Base-by-base conservation (phyloP, 2,329 filamentous ascomycete genomes). In the Penicillium thymicola region DNA sequence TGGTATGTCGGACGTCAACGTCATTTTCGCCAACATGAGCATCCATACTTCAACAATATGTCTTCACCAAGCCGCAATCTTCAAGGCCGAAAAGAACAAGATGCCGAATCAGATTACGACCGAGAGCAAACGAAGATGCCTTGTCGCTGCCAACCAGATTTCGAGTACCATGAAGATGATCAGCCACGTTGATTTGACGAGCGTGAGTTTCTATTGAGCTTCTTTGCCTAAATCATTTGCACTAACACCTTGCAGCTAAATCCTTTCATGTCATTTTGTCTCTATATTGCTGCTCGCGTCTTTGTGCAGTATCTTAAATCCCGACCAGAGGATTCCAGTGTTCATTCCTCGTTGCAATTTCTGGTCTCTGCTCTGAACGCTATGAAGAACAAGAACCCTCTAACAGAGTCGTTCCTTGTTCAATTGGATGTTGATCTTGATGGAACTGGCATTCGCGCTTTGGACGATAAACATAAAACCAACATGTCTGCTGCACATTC, bases 281-380 rank as follows among this genome's bases (percentile, higher is more conserved):
- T 99, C 42, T 97, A 97, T 67, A 92, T 97, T n/a, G 89, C 93
- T 11, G 90, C 93, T 23, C 85, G 94, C 50, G 93, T 97, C 0
- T 97, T 97, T 69, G 88, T 97, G 8, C 93, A 97, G 71, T 97
- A 95, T 68, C 81, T 97, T n/a, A 97, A 96, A 74, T 94, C 89
- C 55, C 83, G 89, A n/a, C 91, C 92, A 0, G 88, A 93, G 30
- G 93, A 97, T 55, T 72, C 85, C 81, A 68, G 89, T 85, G 72
- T 89, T 85, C 62, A 85, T 18, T 88, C 93, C 54, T 92, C 92
- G 0, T 78, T 97, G n/a, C 87, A 92, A 54, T 97, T 99, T 70
- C 81, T 97, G 16, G 82, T 97, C 2, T 87, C 88, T 21, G 92
- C 93, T 5, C 96, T 99, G 86, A 89, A 92, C 63, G 91, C 90